Evolutionary conservation across 2,329 filamentous ascomycete genomes (phyloP), one percentile per base, ranked within the genome.

Genomic region (Ophiostoma montium): DNA sequence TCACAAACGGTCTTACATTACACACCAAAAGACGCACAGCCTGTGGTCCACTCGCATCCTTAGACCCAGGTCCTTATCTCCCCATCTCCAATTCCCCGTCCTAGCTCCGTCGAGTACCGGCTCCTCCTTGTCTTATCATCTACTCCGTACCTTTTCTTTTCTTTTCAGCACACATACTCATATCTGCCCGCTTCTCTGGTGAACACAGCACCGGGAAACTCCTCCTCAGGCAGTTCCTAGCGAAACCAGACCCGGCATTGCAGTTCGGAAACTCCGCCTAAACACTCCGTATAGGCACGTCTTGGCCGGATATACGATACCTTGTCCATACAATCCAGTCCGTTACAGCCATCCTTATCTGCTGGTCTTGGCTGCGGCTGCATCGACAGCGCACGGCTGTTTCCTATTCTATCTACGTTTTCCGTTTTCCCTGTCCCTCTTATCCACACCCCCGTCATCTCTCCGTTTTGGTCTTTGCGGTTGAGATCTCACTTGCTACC

Each of bases 61-160:
- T 46, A 36, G 41, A 27, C 41, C n/a, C 46, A 38, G 39, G 49
- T 30, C 50, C 50, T 51, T 51, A 51, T 51, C 50, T 51, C 27
- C 43, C 46, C 42, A 41, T 46, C 32, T 18, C 30, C 23, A n/a
- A n/a, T n/a, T 35, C 27, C 31, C 19, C 31, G 18, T 35, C 38
- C 19, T 32, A 47, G 30, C 18, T 21, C 21, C 13, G 23, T 32
- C 21, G 36, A 33, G 19, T 21, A 27, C 33, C 11, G 9, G 31
- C 12, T 27, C 15, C 45, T 32, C 36, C 27, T 45, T 41, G 38
- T 39, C 49, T 51, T 51, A 51, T 50, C 49, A 50, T 51, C 46
- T 45, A 46, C 49, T 31, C 16, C 12, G 30, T 27, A 16, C 16
- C n/a, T n/a, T 27, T 27, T 42, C 16, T 23, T 8, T 5, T 42